A percentile compares a stretch with the other conserved stretches of the same genome.
These are phyloP conservation scores for Ceratonia siliqua DNA, from an alignment of 306 rosid genomes.

Conservation along the genomic window DNA sequence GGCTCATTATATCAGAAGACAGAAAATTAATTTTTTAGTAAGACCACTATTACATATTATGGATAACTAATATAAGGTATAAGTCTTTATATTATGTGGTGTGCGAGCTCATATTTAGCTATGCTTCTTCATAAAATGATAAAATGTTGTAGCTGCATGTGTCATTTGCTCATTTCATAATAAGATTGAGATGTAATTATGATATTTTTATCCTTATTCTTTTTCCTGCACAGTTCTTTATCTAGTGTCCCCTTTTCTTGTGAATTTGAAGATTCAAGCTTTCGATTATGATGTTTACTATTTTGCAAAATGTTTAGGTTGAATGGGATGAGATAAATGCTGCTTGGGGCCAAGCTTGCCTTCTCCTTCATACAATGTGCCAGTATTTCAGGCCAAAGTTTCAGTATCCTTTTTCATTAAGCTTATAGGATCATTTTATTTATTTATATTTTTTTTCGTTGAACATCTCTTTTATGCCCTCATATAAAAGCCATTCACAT, in stretches of 20 bases:
- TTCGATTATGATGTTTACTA: conserved; percentile 34
- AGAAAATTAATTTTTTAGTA: not conserved
- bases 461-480: not conserved
- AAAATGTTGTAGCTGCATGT: not conserved
- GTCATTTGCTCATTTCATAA: conserved; percentile 28
- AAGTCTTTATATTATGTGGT: not conserved
- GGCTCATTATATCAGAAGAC: not conserved
- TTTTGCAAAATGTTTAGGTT: conserved; percentile 55
- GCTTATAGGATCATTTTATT: not conserved
- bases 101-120: conserved; percentile 9
- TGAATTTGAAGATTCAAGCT: conserved; percentile 23
- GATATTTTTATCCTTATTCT: conserved; percentile 2
- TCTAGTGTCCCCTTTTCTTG: not conserved
- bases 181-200: not conserved
- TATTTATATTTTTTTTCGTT: not conserved
- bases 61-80: conserved; percentile 10
- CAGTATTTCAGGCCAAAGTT: conserved; percentile 89
- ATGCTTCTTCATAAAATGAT: conserved; percentile 16
- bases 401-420: conserved; percentile 47
- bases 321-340: conserved; percentile 99
- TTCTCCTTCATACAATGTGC: conserved; percentile 98
- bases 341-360: conserved; percentile 99
- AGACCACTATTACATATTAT: not conserved
- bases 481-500: not conserved
- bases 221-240: conserved; percentile 1